Evolutionary conservation across 805 yeast species (phyloP), one percentile per base, ranked within the genome.

Genomic region (Komagataella kurtzmanii): DNA sequence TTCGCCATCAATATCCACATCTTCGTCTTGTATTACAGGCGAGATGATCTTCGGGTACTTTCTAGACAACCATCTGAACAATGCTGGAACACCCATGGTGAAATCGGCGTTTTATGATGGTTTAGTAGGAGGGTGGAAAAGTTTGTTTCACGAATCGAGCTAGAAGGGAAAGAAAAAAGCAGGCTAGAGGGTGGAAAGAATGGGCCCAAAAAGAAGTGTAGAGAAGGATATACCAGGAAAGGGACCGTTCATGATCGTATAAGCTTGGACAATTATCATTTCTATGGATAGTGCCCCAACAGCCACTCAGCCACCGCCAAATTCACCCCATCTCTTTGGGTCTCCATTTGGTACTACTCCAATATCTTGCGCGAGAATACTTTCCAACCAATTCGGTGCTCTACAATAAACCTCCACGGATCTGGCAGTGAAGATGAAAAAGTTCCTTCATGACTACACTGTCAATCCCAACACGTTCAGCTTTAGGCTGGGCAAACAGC

Each of bases 31-130:
- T 3, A 87, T 60, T 5, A 88, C 97, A 0, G 96, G 95, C 0
- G 95, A 79, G 51, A 93, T 88, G 65, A 88, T 91, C 69, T 91
- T 90, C 10, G 99, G 98, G 61, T 89, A 93, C 65, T 90, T 88
- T 56, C 80, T 69, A 1, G 98, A 88, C 49, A 93, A 73, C 98
- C 99, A 93, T 71, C 99, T 78, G 69, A 89, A 93, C 61, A 93
- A 82, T 19, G 99, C 97, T 56, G 99, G 99, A 57, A 93, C 99
- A 74, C 99, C 40, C 40, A 30, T 30, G n/a, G 40, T 10, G 40
- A 30, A 30, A 14, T 30, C 14, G 40, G 40, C 6, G n/a, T 30
- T 30, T 30, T 30, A 30, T 30, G 40, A 30, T 30, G n/a, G 40
- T 30, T 10, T 14, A 21, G 24, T 10, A 46, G 40, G 8, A 6